A percentile compares a stretch with the other conserved stretches of the same genome.
phyloP scores from a whole-genome alignment of 495 filamentous ascomycete genomes.

The Penicillium mononematosum region DNA sequence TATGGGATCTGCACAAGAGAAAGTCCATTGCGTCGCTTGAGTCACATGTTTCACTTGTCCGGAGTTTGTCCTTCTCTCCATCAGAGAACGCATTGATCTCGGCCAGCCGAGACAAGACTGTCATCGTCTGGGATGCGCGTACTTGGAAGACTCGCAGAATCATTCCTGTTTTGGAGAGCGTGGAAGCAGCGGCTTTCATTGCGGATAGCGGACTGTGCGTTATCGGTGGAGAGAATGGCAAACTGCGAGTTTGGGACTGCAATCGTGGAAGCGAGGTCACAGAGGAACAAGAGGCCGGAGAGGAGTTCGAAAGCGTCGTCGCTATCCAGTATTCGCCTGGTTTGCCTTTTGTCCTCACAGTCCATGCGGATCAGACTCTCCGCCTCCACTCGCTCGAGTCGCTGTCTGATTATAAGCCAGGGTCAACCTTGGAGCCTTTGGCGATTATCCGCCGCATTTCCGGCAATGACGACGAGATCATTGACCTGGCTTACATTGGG shows the following conservation, averaged over 20 bases:
- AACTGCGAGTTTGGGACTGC: constrained; percentile 77
- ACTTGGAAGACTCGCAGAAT: constrained; percentile 83
- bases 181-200: constrained; percentile 83
- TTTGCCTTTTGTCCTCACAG: constrained; percentile 68
- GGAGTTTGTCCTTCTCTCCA: constrained; percentile 74
- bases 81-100: constrained; percentile 74
- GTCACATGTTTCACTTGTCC: constrained; percentile 90
- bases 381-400: constrained; percentile 63
- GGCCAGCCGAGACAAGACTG: constrained; percentile 92
- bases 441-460: constrained; percentile 71
- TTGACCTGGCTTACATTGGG: constrained; percentile 84
- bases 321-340: constrained; percentile 62
- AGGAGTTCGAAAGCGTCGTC: constrained; percentile 75
- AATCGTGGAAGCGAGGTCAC: constrained; percentile 76
- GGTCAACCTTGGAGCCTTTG: constrained; percentile 45
- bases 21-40: constrained; percentile 75
- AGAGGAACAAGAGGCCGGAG: constrained; percentile 58
- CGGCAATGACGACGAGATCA: constrained; percentile 95
- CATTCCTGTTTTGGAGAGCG: constrained; percentile 77
- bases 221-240: constrained; percentile 83
- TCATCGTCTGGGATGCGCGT: constrained; percentile 82
- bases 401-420: constrained; percentile 37
- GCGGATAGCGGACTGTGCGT: constrained; percentile 66
- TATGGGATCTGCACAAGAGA: constrained; percentile 88
- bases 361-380: constrained; percentile 88